Evolutionary conservation across 2,329 filamentous ascomycete species (phyloP).

Genomic region (Pyrenophora seminiperda): DNA sequence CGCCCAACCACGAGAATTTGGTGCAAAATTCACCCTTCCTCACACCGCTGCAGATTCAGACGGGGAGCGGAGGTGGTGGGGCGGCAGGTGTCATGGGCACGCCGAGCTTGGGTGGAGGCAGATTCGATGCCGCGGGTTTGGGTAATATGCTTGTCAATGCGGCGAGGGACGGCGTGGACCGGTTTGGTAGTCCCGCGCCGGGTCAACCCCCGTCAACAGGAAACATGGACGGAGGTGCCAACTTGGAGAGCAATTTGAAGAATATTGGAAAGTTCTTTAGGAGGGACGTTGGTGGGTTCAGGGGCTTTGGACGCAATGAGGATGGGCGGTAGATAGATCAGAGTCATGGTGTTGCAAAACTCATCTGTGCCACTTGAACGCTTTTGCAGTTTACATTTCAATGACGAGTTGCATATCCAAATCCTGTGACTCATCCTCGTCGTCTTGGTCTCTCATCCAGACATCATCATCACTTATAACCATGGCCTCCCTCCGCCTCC

Average conservation of each 20-base stretch:
- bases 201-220: conserved; percentile 41
- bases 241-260: conserved; percentile 90
- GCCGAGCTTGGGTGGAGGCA: conserved; percentile 45
- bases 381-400: not conserved
- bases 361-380: too few species aligned
- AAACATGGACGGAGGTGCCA: conserved; percentile 56
- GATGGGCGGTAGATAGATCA: conserved; percentile 30
- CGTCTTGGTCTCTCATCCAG: conserved; percentile 60
- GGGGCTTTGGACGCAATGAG: conserved; percentile 45
- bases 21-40: conserved; percentile 44
- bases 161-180: conserved; percentile 80
- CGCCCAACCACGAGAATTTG: conserved; percentile 69
- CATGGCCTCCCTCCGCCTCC: conserved; percentile 84
- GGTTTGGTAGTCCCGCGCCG: conserved; percentile 65
- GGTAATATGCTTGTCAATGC: conserved; percentile 89
- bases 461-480: conserved; percentile 89
- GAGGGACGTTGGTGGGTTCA: conserved; percentile 70
- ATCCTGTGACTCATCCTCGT: not conserved
- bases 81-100: conserved; percentile 48
- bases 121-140: conserved; percentile 80
- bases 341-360: not conserved
- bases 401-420: not conserved
- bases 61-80: conserved; percentile 47
- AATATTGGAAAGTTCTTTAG: conserved; percentile 97
- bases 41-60: conserved; percentile 44